A percentile compares a stretch with the other conserved stretches of the same genome.
Conservation (phyloP, 2,329 filamentous ascomycete genomes). For the Neofusicoccum umdonicola region DNA sequence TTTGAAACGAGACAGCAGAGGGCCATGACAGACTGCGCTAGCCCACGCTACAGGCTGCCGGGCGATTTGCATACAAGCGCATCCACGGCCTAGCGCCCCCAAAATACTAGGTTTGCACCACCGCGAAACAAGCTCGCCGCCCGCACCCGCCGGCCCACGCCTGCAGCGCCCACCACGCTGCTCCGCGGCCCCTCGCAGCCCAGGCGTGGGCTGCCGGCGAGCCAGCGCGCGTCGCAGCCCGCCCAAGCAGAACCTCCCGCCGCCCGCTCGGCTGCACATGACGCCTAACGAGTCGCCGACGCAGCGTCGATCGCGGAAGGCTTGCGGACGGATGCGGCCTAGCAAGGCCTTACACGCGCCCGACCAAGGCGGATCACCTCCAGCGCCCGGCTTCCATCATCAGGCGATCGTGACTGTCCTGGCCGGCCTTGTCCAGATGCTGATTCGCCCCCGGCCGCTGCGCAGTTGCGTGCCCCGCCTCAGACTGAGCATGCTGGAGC, state of each 20-base stretch:
- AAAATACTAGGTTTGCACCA: constrained; percentile 8
- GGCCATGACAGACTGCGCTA: constrained; percentile 8
- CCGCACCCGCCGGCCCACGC: constrained; percentile 7
- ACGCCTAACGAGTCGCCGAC: constrained; percentile 11
- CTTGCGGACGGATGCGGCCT: constrained; percentile 11
- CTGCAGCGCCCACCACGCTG: background rate
- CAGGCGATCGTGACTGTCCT: constrained; percentile 4
- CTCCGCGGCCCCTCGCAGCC: background rate
- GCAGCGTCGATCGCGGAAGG: constrained; percentile 16
- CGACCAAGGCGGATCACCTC: constrained; percentile 4
- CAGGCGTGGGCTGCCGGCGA: too few species aligned
- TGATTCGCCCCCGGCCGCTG: too few species aligned
- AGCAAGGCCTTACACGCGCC: constrained; percentile 4
- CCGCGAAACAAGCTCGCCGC: constrained; percentile 13
- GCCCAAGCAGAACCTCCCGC: constrained; percentile 5
- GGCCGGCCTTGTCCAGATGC: background rate
- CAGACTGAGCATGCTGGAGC: background rate
- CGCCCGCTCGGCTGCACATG: constrained; percentile 5
- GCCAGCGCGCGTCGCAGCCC: background rate
- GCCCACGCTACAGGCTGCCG: background rate
- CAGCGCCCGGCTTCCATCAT: constrained; percentile 4
- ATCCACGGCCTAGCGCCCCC: constrained; percentile 8
- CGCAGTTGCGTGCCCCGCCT: background rate
- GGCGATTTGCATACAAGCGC: constrained; percentile 13
- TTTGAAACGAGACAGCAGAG: constrained; percentile 16